Evolutionary conservation across 139 green algal species (phyloP), one percentile per base, ranked within the genome.

Genomic region (Edaphochlamys debaryana): DNA sequence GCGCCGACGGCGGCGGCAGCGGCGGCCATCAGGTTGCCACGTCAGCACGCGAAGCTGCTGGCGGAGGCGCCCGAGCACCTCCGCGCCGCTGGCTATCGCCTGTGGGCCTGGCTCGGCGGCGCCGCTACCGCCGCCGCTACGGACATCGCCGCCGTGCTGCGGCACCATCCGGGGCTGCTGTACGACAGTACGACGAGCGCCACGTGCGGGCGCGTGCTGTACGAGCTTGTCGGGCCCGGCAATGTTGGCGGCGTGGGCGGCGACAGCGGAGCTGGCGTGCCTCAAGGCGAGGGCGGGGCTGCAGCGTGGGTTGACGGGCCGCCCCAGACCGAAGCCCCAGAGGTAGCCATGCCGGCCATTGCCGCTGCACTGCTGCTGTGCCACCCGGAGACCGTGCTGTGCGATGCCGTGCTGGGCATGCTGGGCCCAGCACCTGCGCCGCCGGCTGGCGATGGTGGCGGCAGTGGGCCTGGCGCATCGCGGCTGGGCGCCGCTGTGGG

Each of bases 61-160:
- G 22, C 40, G 19, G 9, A 3, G 30, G 0, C 7, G 22, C 4
- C 75, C 1, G 75, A 63, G 25, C 6, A 25, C 40, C 27, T 81
- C 27, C n/a, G 62, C 13, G 38, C 38, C 20, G 58, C 58, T 30
- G 75, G 60, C 19, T 71, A 71, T 41, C 5, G 15, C 11, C 8
- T 81, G 30, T 81, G 75, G 75, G 42, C 7, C 30, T 81, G 75
- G 75, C 60, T 81, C 4, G 62, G 75, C 29, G 75, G 75, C 58
- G 75, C 7, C n/a, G 75, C 29, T n/a, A 60, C 19, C 5, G 56
- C 38, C 19, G 42, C 40, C 13, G 75, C 58, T 3, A 41, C 75
- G 15, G 75, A 81, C 75, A 40, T 81, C 22, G 75, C 75, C 29
- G 75, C 75, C 8, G 75, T 81, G 60, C 75, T 81, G 17, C 75